A percentile compares a stretch with the other conserved stretches of the same genome.
phyloP scores from a whole-genome alignment of 2,329 filamentous ascomycete species.

The Fusarium mangiferae region DNA sequence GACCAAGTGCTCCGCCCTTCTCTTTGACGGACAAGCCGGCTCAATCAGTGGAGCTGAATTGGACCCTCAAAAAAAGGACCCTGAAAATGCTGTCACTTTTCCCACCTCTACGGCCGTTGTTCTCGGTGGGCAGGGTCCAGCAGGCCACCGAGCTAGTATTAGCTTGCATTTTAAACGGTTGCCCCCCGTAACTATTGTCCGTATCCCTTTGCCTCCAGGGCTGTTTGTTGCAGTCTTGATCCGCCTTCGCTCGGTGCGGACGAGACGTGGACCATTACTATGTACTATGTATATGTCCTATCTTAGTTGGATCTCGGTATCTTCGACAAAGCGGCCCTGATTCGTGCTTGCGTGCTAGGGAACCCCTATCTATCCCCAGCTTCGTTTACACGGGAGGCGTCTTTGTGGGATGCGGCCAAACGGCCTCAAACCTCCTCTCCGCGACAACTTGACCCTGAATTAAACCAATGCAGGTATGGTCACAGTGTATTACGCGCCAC shows the following conservation, averaged over 20 bases:
- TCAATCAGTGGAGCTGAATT: slow-evolving; percentile 16
- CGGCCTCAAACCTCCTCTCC: neutral
- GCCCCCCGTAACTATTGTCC: neutral
- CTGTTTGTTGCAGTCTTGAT: slow-evolving; percentile 12
- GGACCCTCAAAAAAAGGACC: slow-evolving; percentile 35
- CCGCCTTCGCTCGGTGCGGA: slow-evolving; percentile 8
- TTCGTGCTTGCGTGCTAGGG: slow-evolving; percentile 4
- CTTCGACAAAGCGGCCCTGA: neutral
- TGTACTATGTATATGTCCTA: neutral
- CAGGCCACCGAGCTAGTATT: neutral
- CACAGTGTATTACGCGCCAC: neutral
- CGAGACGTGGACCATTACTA: neutral
- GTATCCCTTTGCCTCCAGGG: slow-evolving; percentile 15
- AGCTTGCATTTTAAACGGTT: slow-evolving; percentile 15
- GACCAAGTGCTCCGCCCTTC: slow-evolving; percentile 10
- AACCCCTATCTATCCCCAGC: neutral
- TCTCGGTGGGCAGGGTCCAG: slow-evolving; percentile 12
- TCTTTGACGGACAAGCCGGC: neutral
- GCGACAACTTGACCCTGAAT: slow-evolving; percentile 4
- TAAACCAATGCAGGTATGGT: neutral
- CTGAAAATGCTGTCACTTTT: slow-evolving; percentile 34
- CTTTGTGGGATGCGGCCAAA: slow-evolving; percentile 21
- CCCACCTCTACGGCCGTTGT: slow-evolving; percentile 10
- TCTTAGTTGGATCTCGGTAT: slow-evolving; percentile 11
- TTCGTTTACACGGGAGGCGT: slow-evolving; percentile 4